Base-by-base conservation (phyloP, 2,329 filamentous ascomycete genomes). In the Aphanocladium album region DNA sequence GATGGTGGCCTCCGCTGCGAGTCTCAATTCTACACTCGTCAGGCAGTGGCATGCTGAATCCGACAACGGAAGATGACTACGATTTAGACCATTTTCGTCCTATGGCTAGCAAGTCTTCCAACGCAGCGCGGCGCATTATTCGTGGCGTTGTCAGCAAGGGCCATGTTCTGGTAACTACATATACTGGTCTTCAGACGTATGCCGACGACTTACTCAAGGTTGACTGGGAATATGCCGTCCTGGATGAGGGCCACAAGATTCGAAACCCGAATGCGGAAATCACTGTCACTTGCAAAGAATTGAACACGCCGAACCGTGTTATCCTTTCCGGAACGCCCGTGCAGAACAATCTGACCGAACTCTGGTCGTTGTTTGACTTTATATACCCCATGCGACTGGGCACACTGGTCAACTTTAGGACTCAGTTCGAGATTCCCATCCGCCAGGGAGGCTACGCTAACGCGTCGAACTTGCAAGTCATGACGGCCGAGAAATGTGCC, bases 321-420 rank as follows among this genome's bases (percentile, higher is more conserved):
- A 98, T 99, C 62, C 79, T 99, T 1, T 98, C 96, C 0, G 95
- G 95, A 5, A 99, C 95, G 0, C 96, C 96, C 0, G 96, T 99
- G 80, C 96, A 99, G 73, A 99, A 99, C 73, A 98, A 97, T 64
- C 77, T 99, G 27, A 88, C 89, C 0, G 96, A 99, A 72, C 79
- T 99, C 0, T 99, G 95, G 93, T 98, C 93, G 0, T 78, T 99
- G 0, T 98, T 99, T 70, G 96, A 99, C 71, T 99, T 99, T 70
- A 89, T 98, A 61, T 98, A 92, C 64, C 95, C 96, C 0, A 97
- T 98, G 91, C 89, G 93, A 16, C 78, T 99, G 6, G 96, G 95
- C 0, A 97, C 91, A 0, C 80, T 98, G 14, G 89, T 97, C 61
- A 91, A 90, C 64, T 99, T 99, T 71, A 86, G 92, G 50, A 88